Conservation (phyloP, 1,284 basidiomycete genomes). For the Trichosporon faecale region DNA sequence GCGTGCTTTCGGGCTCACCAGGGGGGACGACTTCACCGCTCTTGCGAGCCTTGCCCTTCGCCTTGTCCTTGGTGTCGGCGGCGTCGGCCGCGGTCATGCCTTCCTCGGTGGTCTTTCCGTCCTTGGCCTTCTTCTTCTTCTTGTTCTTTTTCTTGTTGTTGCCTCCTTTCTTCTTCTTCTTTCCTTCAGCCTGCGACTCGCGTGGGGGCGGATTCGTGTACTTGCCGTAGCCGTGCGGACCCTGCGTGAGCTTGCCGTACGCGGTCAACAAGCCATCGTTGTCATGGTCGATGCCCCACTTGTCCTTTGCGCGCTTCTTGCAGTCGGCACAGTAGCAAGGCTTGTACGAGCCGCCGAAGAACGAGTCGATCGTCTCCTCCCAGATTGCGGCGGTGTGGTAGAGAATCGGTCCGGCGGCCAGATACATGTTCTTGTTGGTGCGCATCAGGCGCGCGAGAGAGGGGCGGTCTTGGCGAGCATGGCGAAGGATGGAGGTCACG, state of each 20-base stretch:
- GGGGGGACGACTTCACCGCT: too few species aligned
- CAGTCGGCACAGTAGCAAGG: not conserved
- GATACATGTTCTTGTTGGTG: slow-evolving; percentile 18
- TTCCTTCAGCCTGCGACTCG: not conserved
- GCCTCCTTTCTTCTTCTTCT: too few species aligned
- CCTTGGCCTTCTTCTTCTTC: too few species aligned
- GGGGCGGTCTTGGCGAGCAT: slow-evolving; percentile 12
- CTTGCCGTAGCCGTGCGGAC: not conserved
- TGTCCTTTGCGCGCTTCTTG: too few species aligned
- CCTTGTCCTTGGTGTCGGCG: not conserved
- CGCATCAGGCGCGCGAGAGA: slow-evolving; percentile 21
- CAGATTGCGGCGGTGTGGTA: slow-evolving; percentile 16
- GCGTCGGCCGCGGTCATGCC: not conserved
- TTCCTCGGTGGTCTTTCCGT: too few species aligned
- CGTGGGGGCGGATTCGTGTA: too few species aligned
- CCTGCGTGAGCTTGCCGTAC: too few species aligned
- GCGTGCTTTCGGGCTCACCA: not conserved
- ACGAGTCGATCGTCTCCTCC: not conserved
- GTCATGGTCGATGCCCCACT: too few species aligned
- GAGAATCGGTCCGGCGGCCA: slow-evolving; percentile 12
- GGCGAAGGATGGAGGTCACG: slow-evolving; percentile 10
- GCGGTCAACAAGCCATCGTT: too few species aligned
- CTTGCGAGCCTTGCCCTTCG: not conserved
- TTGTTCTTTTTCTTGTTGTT: too few species aligned
- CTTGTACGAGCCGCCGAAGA: not conserved